A percentile compares a stretch with the other conserved stretches of the same genome.
phyloP scores from a whole-genome alignment of 805 yeast species.

The Isabelozyma rhagii region DNA sequence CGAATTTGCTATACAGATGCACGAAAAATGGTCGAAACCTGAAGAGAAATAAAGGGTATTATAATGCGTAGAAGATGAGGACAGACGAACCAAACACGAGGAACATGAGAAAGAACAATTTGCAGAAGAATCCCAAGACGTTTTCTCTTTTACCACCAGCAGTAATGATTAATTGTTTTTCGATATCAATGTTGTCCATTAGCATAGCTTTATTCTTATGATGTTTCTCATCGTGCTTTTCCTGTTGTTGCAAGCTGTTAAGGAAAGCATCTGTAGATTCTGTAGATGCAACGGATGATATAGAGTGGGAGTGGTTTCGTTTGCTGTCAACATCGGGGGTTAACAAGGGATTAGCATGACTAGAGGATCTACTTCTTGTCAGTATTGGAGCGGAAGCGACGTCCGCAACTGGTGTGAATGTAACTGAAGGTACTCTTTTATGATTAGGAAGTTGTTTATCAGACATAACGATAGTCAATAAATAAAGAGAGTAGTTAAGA shows the following conservation, averaged over 20 bases:
- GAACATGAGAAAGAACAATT: slow-evolving; percentile 22
- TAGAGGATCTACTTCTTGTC: slow-evolving; percentile 10
- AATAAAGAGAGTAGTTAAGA: background rate
- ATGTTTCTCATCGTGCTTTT: slow-evolving; percentile 1
- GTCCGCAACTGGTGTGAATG: slow-evolving; percentile 2
- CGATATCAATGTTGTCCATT: slow-evolving; percentile 31
- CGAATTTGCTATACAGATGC: background rate
- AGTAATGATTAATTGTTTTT: slow-evolving; percentile 32
- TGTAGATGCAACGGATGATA: slow-evolving; percentile 6
- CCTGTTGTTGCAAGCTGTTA: background rate
- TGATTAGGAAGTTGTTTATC: background rate
- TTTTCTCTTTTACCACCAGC: slow-evolving; percentile 37
- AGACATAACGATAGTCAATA: background rate
- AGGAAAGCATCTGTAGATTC: slow-evolving; percentile 1
- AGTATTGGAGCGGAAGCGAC: background rate
- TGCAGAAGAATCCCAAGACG: slow-evolving; percentile 28
- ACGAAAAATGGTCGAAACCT: background rate
- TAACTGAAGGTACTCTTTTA: slow-evolving; percentile 3
- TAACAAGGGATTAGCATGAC: slow-evolving; percentile 3
- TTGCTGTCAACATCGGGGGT: slow-evolving; percentile 3
- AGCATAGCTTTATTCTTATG: slow-evolving; percentile 21
- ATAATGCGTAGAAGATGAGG: slow-evolving; percentile 34
- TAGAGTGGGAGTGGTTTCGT: slow-evolving; percentile 20
- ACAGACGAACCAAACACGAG: slow-evolving; percentile 33
- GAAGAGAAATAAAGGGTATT: background rate